A percentile compares a stretch with the other conserved stretches of the same genome.
These are phyloP conservation scores for Scheffersomyces stambukii DNA, from an alignment of 1,139 yeast genomes.

Conservation along the genomic window DNA sequence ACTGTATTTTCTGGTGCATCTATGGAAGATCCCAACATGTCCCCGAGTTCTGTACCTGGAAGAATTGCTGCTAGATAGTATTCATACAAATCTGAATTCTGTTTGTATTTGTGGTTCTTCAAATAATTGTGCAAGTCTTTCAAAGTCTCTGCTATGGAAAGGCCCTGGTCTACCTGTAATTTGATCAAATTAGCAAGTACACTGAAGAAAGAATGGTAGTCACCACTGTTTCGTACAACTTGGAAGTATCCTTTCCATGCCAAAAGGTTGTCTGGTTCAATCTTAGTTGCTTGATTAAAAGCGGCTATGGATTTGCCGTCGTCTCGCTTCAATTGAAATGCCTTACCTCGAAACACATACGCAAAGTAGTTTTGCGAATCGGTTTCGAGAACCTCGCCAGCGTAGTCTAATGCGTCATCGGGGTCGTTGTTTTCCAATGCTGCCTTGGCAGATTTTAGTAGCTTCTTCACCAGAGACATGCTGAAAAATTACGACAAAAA, in stretches of 20 bases:
- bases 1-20: conserved; percentile 52
- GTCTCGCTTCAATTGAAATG: conserved; percentile 42
- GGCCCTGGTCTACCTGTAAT: conserved; percentile 26
- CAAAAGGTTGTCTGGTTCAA: conserved; percentile 51
- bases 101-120: conserved; percentile 27
- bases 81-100: conserved; percentile 32
- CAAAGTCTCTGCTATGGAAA: conserved; percentile 42
- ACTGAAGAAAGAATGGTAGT: conserved; percentile 45
- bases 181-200: conserved; percentile 26
- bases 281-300: conserved; percentile 51
- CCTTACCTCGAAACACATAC: conserved; percentile 58
- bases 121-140: conserved; percentile 45
- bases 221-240: conserved; percentile 30
- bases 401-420: conserved; percentile 51
- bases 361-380: conserved; percentile 66
- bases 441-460: conserved; percentile 55
- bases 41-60: conserved; percentile 64
- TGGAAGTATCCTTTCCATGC: conserved; percentile 83
- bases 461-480: conserved; percentile 32
- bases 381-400: conserved; percentile 45
- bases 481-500: no score
- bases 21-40: conserved; percentile 45
- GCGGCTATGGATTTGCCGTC: conserved; percentile 41
- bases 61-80: conserved; percentile 49
- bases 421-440: conserved; percentile 57